Percentiles rank a stretch among this genome's conserved stretches.
These are phyloP conservation scores for Aspergillus alliaceus DNA, from an alignment of 2,329 filamentous ascomycete species.

Conservation along the genomic window DNA sequence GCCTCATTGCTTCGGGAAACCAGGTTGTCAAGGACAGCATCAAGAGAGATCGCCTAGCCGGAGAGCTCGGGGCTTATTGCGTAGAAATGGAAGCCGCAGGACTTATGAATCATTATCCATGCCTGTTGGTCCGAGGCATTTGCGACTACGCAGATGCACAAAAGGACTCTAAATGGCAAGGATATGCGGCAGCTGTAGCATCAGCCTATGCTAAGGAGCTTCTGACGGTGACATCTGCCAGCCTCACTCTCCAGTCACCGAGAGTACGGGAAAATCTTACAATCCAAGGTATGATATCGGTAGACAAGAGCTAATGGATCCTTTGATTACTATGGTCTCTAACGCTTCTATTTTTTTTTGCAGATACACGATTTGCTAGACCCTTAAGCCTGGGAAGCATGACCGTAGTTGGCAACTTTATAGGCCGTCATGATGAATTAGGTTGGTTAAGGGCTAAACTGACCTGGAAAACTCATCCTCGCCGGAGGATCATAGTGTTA, in stretches of 20 bases:
- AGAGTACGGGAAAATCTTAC: not conserved
- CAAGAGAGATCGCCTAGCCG: constrained; percentile 2
- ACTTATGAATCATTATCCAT: constrained; percentile 8
- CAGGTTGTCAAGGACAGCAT: constrained; percentile 3
- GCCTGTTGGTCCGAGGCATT: constrained; percentile 4
- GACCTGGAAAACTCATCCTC: not conserved
- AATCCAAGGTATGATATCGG: not conserved
- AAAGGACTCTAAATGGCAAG: constrained; percentile 5
- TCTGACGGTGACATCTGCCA: not conserved
- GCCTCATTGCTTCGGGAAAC: constrained; percentile 8
- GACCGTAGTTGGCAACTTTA: not conserved
- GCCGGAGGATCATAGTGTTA: not conserved
- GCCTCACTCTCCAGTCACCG: not conserved
- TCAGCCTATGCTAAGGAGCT: constrained; percentile 6
- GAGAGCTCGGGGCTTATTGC: not conserved
- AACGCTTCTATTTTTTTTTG: not conserved
- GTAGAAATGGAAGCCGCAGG: constrained; percentile 11
- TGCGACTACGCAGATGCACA: constrained; percentile 6
- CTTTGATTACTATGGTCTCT: not conserved
- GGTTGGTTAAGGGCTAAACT: not conserved
- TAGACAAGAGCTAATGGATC: not conserved
- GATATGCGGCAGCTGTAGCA: constrained; percentile 1
- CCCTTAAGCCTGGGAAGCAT: not conserved
- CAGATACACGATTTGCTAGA: not conserved
- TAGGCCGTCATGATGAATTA: not conserved